Conservation (phyloP, 257 asterid species). For the Gentiana dahurica region DNA sequence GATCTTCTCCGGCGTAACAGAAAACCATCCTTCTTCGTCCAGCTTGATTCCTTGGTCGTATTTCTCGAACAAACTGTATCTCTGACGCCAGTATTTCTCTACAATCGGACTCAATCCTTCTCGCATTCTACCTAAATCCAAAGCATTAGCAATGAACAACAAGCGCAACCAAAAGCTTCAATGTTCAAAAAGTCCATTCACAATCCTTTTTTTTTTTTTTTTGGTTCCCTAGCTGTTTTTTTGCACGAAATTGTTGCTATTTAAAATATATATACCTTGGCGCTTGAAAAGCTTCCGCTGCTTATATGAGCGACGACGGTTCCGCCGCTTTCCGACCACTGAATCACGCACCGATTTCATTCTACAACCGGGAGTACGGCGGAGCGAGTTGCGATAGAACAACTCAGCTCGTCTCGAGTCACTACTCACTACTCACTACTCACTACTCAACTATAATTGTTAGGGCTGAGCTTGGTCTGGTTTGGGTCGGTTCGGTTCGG, state of each 20-base stretch:
- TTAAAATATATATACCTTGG: constrained; percentile 24
- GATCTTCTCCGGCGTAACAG: constrained; percentile 86
- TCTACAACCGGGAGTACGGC: too few relatives aligned
- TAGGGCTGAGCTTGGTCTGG: too few relatives aligned
- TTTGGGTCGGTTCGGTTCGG: too few relatives aligned
- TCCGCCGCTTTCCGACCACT: not conserved
- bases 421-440: too few relatives aligned
- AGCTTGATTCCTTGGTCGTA: constrained; percentile 59
- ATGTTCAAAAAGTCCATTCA: not conserved
- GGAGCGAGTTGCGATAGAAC: too few relatives aligned
- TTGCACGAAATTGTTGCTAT: not conserved
- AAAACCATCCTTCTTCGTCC: constrained; percentile 98
- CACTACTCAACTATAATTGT: too few relatives aligned
- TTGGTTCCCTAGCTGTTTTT: not conserved
- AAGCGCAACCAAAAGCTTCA: not conserved
- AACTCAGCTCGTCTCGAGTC: too few relatives aligned
- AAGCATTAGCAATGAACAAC: constrained; percentile 2
- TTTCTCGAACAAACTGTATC: constrained; percentile 66
- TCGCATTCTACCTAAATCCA: constrained; percentile 26
- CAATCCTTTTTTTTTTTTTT: not conserved
- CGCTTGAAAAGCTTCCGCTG: constrained; percentile 30
- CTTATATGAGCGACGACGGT: constrained; percentile 17
- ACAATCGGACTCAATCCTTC: constrained; percentile 53
- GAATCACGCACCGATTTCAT: too few relatives aligned
- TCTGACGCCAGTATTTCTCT: constrained; percentile 65